These are phyloP conservation scores for Starmerella stigmatis DNA, from an alignment of 805 yeast genomes.

Conservation along the genomic window DNA sequence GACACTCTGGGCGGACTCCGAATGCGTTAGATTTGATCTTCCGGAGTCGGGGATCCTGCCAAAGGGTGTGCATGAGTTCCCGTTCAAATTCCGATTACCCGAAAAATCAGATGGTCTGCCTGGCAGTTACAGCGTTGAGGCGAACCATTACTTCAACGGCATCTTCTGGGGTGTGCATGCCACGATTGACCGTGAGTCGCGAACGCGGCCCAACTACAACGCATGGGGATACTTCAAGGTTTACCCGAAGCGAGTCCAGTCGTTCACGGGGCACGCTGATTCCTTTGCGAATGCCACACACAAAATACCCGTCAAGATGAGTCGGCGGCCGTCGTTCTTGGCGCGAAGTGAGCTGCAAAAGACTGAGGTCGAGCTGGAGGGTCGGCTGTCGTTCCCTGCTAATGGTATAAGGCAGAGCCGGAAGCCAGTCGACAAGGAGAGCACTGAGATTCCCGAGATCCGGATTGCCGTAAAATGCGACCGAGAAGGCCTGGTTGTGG, in stretches of 20 bases:
- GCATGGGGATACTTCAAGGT: constrained; percentile 2
- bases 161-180: constrained; percentile 16
- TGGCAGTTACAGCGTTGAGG: constrained; percentile 10
- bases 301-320: not conserved
- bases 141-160: constrained; percentile 11
- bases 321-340: constrained; percentile 13
- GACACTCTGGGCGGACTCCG: constrained; percentile 8
- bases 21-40: not conserved
- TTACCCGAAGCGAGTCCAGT: constrained; percentile 6
- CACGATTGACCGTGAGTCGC: constrained; percentile 9
- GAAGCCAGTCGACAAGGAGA: not conserved
- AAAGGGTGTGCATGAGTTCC: constrained; percentile 12
- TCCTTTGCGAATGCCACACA: not conserved
- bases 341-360: not conserved
- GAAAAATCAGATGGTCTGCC: constrained; percentile 4
- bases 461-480: not conserved
- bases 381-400: constrained; percentile 3
- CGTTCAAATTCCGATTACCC: constrained; percentile 13
- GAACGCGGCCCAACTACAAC: constrained; percentile 9
- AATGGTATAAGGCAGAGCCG: constrained; percentile 8
- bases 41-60: not conserved
- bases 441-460: not conserved
- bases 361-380: constrained; percentile 3
- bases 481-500: not conserved
- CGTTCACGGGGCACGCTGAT: not conserved